Evolutionary conservation across 176 grass and related monocot genomes (phyloP).

Genomic region (Carex littledalei): DNA sequence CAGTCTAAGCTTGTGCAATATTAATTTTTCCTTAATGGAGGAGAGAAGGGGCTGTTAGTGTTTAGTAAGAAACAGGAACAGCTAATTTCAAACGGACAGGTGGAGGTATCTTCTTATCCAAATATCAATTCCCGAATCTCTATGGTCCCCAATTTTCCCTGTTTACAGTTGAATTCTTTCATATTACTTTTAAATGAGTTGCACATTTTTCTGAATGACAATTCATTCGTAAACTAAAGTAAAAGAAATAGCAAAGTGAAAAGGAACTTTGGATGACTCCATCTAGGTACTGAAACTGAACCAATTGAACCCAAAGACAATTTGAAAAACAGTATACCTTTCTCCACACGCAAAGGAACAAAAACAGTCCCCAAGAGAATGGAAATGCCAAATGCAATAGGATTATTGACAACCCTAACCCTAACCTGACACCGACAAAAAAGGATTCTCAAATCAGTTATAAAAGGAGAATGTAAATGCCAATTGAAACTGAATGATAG

Average conservation of each 20-base stretch:
- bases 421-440: not conserved
- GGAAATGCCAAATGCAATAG: too few species aligned
- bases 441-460: too few species aligned
- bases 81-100: not conserved
- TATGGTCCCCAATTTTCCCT: not conserved
- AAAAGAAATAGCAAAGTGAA: not conserved
- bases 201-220: not conserved
- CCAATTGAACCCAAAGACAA: not conserved
- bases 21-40: not conserved
- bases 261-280: not conserved
- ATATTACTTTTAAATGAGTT: not conserved
- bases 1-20: not conserved
- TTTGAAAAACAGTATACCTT: not conserved
- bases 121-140: not conserved
- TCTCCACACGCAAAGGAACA: not conserved
- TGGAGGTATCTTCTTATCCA: slow-evolving; percentile 11
- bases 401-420: not conserved
- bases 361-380: not conserved
- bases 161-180: not conserved
- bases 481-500: too few species aligned
- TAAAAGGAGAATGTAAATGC: too few species aligned
- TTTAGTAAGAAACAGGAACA: not conserved
- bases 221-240: not conserved
- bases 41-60: not conserved
- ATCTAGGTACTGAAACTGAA: not conserved